Conservation (phyloP, 2,329 filamentous ascomycete genomes). For the Fusarium poae region DNA sequence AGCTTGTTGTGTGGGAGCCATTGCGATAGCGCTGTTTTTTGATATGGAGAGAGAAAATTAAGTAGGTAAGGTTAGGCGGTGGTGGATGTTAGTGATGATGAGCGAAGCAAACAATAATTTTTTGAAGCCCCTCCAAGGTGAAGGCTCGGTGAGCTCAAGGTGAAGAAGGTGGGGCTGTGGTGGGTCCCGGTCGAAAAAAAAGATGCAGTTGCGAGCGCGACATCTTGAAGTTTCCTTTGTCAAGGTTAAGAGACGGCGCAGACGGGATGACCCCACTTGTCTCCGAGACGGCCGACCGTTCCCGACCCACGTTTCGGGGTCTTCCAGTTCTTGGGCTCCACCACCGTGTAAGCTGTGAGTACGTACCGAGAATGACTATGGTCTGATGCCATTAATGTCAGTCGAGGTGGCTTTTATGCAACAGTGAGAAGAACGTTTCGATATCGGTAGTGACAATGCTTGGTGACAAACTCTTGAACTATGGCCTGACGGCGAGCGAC, state of each 20-base stretch:
- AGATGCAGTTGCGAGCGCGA: conserved; percentile 11
- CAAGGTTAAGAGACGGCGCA: conserved; percentile 24
- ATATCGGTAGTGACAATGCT: background rate
- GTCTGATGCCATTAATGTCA: conserved; percentile 29
- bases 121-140: conserved; percentile 52
- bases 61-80: conserved; percentile 13
- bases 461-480: background rate
- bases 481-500: conserved; percentile 23
- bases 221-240: background rate
- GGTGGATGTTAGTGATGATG: conserved; percentile 16
- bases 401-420: conserved; percentile 29
- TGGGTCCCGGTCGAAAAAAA: conserved; percentile 4
- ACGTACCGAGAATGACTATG: conserved; percentile 26
- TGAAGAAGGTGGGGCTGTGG: conserved; percentile 17
- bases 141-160: conserved; percentile 33
- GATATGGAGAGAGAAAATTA: background rate
- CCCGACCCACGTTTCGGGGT: conserved; percentile 19
- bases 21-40: conserved; percentile 34
- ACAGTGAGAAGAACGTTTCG: background rate
- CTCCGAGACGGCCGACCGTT: conserved; percentile 36
- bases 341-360: conserved; percentile 8
- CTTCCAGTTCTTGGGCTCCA: conserved; percentile 22
- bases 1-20: conserved; percentile 54
- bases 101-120: conserved; percentile 46
- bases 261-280: conserved; percentile 25